Percentiles rank a stretch among this genome's conserved stretches.
phyloP scores from a whole-genome alignment of 2,329 filamentous ascomycete species.

The Ophiocordyceps australis region DNA sequence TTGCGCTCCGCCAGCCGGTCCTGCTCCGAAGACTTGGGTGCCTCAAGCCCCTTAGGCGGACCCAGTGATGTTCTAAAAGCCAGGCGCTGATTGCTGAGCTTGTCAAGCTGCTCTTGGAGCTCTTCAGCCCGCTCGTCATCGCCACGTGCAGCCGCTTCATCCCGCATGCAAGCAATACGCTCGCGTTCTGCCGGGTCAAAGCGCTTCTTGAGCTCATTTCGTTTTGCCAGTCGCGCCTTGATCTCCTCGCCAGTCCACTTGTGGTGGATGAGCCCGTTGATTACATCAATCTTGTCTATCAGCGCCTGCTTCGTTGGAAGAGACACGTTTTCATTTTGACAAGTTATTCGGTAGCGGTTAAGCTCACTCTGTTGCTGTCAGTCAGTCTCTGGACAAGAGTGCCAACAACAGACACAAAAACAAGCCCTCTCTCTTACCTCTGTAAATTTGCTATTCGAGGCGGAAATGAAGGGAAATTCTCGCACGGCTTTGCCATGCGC shows the following conservation, averaged over 20 bases:
- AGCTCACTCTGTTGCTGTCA: conserved; percentile 46
- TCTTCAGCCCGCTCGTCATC: conserved; percentile 38
- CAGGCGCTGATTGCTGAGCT: conserved; percentile 48
- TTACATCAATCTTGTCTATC: conserved; percentile 56
- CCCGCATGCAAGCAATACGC: conserved; percentile 44
- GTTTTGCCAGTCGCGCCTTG: conserved; percentile 56
- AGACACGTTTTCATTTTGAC: conserved; percentile 52
- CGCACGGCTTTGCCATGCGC: conserved; percentile 70
- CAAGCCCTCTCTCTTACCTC: conserved; percentile 51
- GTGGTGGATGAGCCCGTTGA: conserved; percentile 63
- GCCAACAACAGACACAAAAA: background rate
- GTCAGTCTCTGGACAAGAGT: conserved; percentile 1
- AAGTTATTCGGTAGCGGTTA: conserved; percentile 60
- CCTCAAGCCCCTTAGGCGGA: conserved; percentile 29
- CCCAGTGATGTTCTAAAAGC: conserved; percentile 52
- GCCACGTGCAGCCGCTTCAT: conserved; percentile 44
- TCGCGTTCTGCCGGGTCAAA: conserved; percentile 51
- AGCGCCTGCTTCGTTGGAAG: conserved; percentile 58
- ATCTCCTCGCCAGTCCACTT: conserved; percentile 73
- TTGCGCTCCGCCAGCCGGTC: conserved; percentile 75
- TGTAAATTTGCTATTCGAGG: conserved; percentile 73
- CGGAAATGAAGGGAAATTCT: conserved; percentile 78
- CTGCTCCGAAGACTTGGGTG: conserved; percentile 44
- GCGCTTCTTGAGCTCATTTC: conserved; percentile 47
- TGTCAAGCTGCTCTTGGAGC: conserved; percentile 41